Percentiles rank a stretch among this genome's conserved stretches.
These are phyloP conservation scores for Ogataea haglerorum DNA, from an alignment of 805 yeast species.

Conservation along the genomic window DNA sequence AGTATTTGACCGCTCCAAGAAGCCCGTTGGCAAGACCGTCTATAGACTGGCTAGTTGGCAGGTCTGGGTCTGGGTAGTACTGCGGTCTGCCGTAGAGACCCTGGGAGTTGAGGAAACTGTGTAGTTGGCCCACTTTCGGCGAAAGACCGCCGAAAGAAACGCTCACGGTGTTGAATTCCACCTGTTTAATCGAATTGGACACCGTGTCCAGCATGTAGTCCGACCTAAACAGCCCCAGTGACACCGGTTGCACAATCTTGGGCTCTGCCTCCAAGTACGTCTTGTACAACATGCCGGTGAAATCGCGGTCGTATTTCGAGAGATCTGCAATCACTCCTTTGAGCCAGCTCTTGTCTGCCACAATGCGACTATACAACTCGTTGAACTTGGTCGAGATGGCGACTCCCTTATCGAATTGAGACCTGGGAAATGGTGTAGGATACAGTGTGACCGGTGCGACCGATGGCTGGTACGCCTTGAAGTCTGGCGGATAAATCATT, in stretches of 20 bases:
- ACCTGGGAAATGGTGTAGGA: constrained; percentile 83
- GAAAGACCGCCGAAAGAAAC: constrained; percentile 94
- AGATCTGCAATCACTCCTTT: constrained; percentile 49
- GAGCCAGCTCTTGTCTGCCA: constrained; percentile 62
- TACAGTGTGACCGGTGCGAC: constrained; percentile 86
- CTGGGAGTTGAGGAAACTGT: constrained; percentile 55
- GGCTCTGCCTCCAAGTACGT: constrained; percentile 49
- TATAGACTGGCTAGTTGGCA: constrained; percentile 66
- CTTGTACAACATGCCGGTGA: constrained; percentile 76
- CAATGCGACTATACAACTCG: constrained; percentile 67
- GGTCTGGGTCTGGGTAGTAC: constrained; percentile 43
- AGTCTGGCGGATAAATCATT: constrained; percentile 71
- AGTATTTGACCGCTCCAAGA: constrained; percentile 59
- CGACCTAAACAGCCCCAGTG: constrained; percentile 83
- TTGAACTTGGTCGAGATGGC: constrained; percentile 67
- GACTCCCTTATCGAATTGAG: constrained; percentile 63
- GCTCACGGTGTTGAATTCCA: constrained; percentile 93
- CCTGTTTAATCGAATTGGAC: constrained; percentile 72
- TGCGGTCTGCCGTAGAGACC: constrained; percentile 54
- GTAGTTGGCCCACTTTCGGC: constrained; percentile 72
- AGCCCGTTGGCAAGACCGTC: constrained; percentile 63
- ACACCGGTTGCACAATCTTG: constrained; percentile 59
- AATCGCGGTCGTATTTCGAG: constrained; percentile 61
- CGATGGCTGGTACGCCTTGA: constrained; percentile 40
- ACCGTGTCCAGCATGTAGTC: constrained; percentile 72